phyloP scores from a whole-genome alignment of 257 asterid genomes.

The Euphrasia confusa region DNA sequence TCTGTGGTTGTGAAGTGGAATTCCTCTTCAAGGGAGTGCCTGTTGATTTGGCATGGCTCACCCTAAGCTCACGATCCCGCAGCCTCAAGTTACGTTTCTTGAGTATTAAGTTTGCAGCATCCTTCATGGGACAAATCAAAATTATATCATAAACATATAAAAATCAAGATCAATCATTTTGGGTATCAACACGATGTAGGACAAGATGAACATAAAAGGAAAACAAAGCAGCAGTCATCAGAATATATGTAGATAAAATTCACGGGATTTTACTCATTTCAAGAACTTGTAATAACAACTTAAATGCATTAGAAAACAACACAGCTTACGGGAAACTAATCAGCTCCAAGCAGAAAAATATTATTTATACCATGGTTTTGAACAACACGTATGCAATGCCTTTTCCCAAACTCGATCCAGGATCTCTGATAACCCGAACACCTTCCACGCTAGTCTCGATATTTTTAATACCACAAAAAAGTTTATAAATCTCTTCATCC shows the following conservation, averaged over 20 bases:
- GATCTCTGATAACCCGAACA: slow-evolving; percentile 81
- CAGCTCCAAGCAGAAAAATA: background rate
- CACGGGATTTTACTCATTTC: no score
- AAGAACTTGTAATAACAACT: no score
- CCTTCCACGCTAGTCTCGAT: slow-evolving; percentile 77
- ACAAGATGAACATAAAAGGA: no score
- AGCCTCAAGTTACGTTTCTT: slow-evolving; percentile 53
- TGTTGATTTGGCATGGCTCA: slow-evolving; percentile 54
- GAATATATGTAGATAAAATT: no score
- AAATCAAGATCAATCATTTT: slow-evolving; percentile 3
- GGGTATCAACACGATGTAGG: no score
- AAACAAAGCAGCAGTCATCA: background rate
- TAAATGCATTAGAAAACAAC: no score
- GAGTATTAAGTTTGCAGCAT: slow-evolving; percentile 50
- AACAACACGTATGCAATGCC: slow-evolving; percentile 92
- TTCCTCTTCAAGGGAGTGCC: slow-evolving; percentile 48
- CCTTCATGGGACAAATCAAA: slow-evolving; percentile 35
- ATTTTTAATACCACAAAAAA: slow-evolving; percentile 58
- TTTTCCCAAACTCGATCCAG: slow-evolving; percentile 82
- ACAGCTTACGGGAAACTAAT: no score
- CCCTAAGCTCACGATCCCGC: slow-evolving; percentile 73
- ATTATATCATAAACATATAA: background rate
- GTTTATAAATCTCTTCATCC: slow-evolving; percentile 89
- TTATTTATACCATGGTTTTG: slow-evolving; percentile 66
- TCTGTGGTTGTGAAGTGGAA: slow-evolving; percentile 32